phyloP scores from a whole-genome alignment of 305 asterid genomes.

The Fraxinus velutina region DNA sequence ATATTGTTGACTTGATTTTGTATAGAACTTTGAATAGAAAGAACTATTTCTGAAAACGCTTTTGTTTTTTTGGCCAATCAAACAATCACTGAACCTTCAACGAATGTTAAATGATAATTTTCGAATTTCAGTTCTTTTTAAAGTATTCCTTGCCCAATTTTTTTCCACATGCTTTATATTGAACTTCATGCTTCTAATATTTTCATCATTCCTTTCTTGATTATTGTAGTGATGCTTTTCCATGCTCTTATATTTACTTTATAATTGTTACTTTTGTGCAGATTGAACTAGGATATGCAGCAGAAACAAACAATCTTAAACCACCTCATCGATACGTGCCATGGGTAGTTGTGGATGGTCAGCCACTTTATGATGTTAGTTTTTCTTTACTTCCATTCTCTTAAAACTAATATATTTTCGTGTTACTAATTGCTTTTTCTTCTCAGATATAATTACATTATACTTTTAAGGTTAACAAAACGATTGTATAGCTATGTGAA shows the following conservation, averaged over 20 bases:
- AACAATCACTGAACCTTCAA: neutral
- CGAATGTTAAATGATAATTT: neutral
- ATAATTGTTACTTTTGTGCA: constrained; percentile 33
- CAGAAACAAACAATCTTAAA: constrained; percentile 58
- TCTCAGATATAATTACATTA: neutral
- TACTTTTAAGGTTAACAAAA: neutral
- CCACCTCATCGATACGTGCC: constrained; percentile 92
- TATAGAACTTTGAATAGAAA: neutral
- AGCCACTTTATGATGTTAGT: constrained; percentile 84
- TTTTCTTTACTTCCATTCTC: constrained; percentile 14
- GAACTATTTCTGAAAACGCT: neutral
- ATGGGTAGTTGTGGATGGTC: constrained; percentile 81
- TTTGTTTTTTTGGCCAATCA: neutral
- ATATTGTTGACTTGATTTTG: neutral
- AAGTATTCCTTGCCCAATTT: neutral
- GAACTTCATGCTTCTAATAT: neutral
- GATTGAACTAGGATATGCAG: constrained; percentile 71
- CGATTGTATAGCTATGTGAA: neutral
- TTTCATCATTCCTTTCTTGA: constrained; percentile 19
- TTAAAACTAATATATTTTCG: neutral
- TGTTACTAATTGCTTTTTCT: neutral
- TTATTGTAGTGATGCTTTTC: constrained; percentile 5
- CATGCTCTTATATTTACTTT: constrained; percentile 3
- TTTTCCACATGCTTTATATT: neutral
- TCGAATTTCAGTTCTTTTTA: neutral